Base-by-base conservation (phyloP, 78 protist species). In the Polysphondylium violaceum region DNA sequence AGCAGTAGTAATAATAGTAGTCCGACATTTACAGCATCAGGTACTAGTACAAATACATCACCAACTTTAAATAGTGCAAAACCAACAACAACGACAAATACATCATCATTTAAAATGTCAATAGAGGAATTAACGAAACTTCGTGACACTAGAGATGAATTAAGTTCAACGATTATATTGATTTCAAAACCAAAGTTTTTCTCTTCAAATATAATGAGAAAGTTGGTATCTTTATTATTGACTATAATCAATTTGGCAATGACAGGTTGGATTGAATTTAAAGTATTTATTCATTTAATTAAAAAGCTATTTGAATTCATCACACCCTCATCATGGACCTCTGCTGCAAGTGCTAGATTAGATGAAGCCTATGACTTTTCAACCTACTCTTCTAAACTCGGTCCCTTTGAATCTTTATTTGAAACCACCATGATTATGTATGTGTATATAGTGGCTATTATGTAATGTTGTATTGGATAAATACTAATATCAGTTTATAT, bases 391-490 rank as follows among this genome's bases (percentile, higher is more conserved):
- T 51, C 76, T 16, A 65, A 81, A 29, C 23, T 81, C 11, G 89
- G 89, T 27, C 58, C 76, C 14, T 60, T 81, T 8, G 78, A 81
- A 81, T 81, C 89, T 31, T 16, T 81, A 14, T 81, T 81, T 17
- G 89, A 81, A 43, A 81, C 89, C 23, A 72, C 89, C 31, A 72
- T 81, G 6, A 64, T 81, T 12, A 65, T 81, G 77, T 60, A 74
- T n/a, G n/a, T n/a, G n/a, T 21, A 61, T 41, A 31, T 2, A 51
- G 7, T 35, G 16, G n/a, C n/a, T 36, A 64, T 64, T 17, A 16
- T 38, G 3, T 29, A 61, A 29, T 61, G 31, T 61, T 27, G 9
- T 61, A 27, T 29, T 56, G 11, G 11, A 56, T 21, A 56, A 19
- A 56, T 56, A 56, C 4, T 8, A 4, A 6, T 56, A 56, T 56